Evolutionary conservation across 2,329 filamentous ascomycete genomes (phyloP), one percentile per base, ranked within the genome.

Genomic region (Elsinoe australis): DNA sequence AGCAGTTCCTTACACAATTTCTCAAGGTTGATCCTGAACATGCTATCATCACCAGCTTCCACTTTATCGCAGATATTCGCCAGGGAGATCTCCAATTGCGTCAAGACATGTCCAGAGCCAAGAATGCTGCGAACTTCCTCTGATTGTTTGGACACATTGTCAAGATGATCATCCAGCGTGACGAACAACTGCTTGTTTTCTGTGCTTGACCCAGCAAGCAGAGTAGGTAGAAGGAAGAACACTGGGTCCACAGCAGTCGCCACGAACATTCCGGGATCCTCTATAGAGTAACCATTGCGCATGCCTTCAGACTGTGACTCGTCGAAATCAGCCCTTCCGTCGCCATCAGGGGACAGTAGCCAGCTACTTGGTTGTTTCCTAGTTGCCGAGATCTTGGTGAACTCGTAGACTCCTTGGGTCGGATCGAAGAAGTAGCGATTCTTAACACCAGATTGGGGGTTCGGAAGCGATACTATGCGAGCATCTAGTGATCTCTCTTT

Each of bases 211-310:
- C 71, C 70, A 9, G 67, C 56, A 0, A 45, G 64, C 1, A 96
- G 73, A 3, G 81, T 76, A 0, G 90, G 85, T 1, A 96, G 70
- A 3, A 94, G 62, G 44, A 96, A 71, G 67, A 96, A 96, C 2
- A 95, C 61, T 4, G 86, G 76, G 63, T 98, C 92, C 48, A 95
- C 72, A 1, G 80, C 78, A 1, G 92, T 95, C 6, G 90, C 87
- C 51, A 96, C 67, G 58, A 85, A 83, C n/a, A 96, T 68, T 51
- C 88, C 80, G 26, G 87, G 80, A 34, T 73, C 74, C 58, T 81
- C 80, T 26, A 80, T 75, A 18, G 87, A 67, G 55, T 77, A 78
- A 9, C 74, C 78, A 24, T 57, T 55, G 8, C 14, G 21, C 28
- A 44, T 15, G 10, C 32, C 17, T 2, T 46, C 9, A 34, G n/a